Evolutionary conservation across 345 rosid species (phyloP), one percentile per base, ranked within the genome.

Genomic region (Eucalyptus decipiens): DNA sequence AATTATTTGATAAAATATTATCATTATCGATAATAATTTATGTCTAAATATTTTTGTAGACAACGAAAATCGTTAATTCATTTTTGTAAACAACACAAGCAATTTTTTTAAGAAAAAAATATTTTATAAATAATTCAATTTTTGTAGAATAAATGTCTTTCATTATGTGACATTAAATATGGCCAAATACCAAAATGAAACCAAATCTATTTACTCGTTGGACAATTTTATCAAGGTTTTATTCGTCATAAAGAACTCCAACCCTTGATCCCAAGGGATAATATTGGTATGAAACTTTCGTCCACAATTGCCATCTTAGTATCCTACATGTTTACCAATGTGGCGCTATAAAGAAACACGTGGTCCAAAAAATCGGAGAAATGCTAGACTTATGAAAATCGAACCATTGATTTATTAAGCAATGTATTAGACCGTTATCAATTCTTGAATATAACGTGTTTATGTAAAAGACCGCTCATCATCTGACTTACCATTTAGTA

Each of bases 401-500:
- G 26, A 37, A 34, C 37, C 43, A 72, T 72, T 21, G 43, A 18
- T 34, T 19, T 72, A 37, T 11, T 72, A 6, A 37, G 43, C 26
- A 1, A 72, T 5, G 26, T 19, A 6, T 37, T 2, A 3, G 8
- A 37, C 4, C 7, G 0, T 6, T 37, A 21, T 1, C 37, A 24
- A 72, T 72, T 37, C 45, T 72, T 6, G 8, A 37, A 37, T 37
- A 37, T 72, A 23, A 72, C 81, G 0, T 72, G 6, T 24, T 72
- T 72, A 72, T 21, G 23, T 72, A 72, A 72, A 37, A 12, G 14
- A 72, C 42, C 8, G 42, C 43, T 72, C 83, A 72, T 6, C 15
- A 37, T 72, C 8, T 37, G 83, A 21, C 7, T 19, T 72, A 37
- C 4, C 28, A 19, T 6, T 37, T 72, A 37, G 45, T 72, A 37